These are phyloP conservation scores for Leishmania martiniquensis DNA, from an alignment of 208 protist genomes.

Conservation along the genomic window DNA sequence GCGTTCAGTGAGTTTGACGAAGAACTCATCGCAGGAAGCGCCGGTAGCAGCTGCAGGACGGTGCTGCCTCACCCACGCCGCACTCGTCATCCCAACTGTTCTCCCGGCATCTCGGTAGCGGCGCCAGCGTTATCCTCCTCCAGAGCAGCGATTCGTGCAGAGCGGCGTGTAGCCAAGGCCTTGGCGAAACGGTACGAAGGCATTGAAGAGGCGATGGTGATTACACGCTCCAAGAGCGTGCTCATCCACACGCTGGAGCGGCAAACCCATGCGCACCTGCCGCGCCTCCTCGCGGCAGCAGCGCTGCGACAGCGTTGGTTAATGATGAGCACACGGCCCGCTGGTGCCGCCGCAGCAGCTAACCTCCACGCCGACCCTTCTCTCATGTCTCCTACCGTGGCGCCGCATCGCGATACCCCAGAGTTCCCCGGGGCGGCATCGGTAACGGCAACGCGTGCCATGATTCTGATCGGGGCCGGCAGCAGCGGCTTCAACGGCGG, in stretches of 20 bases:
- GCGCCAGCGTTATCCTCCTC: not conserved
- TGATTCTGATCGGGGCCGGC: slow-evolving; percentile 17
- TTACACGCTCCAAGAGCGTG: slow-evolving; percentile 62
- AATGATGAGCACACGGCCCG: slow-evolving; percentile 2
- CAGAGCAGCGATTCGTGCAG: slow-evolving; percentile 1
- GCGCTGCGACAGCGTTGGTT: slow-evolving; percentile 27
- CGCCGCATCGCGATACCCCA: not conserved
- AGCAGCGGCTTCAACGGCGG: slow-evolving; percentile 5
- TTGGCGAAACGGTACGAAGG: slow-evolving; percentile 44
- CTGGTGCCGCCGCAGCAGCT: slow-evolving; percentile 11
- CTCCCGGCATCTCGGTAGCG: not conserved
- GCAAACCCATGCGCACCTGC: slow-evolving; percentile 21
- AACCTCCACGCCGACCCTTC: not conserved
- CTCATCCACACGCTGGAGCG: slow-evolving; percentile 50
- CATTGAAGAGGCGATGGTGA: slow-evolving; percentile 68
- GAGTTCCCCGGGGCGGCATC: not conserved
- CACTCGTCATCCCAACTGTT: not conserved
- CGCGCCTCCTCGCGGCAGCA: slow-evolving; percentile 19
- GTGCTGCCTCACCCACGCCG: not conserved
- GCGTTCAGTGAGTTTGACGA: slow-evolving; percentile 1
- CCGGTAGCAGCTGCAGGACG: not conserved
- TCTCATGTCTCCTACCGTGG: not conserved
- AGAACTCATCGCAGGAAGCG: slow-evolving; percentile 1
- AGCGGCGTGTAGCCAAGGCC: slow-evolving; percentile 2
- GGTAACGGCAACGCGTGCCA: not conserved